Percentiles rank a stretch among this genome's conserved stretches.
phyloP scores from a whole-genome alignment of 257 asterid genomes.

The Nicotiana sylvestris region DNA sequence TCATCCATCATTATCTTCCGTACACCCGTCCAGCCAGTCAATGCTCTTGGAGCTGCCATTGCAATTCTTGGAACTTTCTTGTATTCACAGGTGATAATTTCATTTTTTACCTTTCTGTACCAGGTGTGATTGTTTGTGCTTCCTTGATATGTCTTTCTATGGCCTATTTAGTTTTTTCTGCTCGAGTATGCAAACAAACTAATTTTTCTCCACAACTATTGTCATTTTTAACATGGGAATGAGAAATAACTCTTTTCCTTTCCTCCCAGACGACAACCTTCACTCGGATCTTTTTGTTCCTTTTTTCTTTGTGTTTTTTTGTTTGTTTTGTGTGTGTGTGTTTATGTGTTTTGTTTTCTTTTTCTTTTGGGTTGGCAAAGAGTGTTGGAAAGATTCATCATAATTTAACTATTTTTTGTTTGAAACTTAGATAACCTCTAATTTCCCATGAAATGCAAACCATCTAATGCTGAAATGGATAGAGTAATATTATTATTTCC shows the following conservation, averaged over 20 bases:
- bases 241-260: neutral
- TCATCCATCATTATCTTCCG: constrained; percentile 90
- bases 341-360: neutral
- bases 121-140: neutral
- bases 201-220: neutral
- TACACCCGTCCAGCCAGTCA: constrained; percentile 87
- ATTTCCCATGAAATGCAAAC: neutral
- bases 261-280: neutral
- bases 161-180: neutral
- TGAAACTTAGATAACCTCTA: neutral
- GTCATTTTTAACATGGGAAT: neutral
- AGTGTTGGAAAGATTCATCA: neutral
- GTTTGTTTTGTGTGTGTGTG: neutral
- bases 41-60: constrained; percentile 97
- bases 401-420: neutral
- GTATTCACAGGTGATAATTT: constrained; percentile 75
- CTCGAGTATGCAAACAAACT: neutral
- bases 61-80: constrained; percentile 91
- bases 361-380: neutral
- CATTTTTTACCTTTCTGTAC: constrained; percentile 11
- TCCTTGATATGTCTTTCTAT: neutral
- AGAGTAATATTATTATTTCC: neutral
- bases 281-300: neutral
- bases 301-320: neutral
- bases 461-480: neutral